These are phyloP conservation scores for Angophora floribunda DNA, from an alignment of 345 rosid species.

Conservation along the genomic window DNA sequence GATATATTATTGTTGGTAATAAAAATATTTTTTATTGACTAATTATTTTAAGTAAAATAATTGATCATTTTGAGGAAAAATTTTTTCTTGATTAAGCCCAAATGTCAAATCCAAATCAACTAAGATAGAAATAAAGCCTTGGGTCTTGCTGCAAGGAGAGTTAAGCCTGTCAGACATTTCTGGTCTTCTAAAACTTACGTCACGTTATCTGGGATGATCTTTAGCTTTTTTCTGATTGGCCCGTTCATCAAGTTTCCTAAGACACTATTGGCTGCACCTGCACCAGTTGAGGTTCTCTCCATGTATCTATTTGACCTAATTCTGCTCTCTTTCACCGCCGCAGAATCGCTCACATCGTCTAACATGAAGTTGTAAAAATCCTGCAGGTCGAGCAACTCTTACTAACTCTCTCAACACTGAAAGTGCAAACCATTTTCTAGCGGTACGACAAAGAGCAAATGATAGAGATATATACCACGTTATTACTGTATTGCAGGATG, in stretches of 20 bases:
- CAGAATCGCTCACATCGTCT: neutral
- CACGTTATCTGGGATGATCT: conserved; percentile 21
- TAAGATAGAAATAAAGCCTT: neutral
- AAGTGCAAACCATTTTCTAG: neutral
- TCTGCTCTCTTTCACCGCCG: neutral
- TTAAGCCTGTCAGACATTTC: neutral
- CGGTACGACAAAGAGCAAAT: neutral
- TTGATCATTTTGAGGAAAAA: too few species aligned
- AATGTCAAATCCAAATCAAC: neutral
- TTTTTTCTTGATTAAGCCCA: neutral
- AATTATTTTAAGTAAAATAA: too few species aligned
- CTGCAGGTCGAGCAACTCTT: neutral
- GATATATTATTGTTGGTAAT: too few species aligned
- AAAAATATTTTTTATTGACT: neutral
- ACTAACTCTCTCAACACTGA: neutral
- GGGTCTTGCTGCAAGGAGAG: neutral
- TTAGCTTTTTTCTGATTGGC: conserved; percentile 20
- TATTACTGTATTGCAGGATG: conserved; percentile 3
- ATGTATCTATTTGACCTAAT: neutral
- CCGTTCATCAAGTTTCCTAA: conserved; percentile 16
- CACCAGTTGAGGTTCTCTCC: neutral
- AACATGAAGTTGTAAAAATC: conserved; percentile 24
- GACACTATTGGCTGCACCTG: neutral
- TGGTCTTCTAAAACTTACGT: conserved; percentile 6
- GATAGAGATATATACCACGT: conserved; percentile 11